A percentile compares a stretch with the other conserved stretches of the same genome.
Conservation (phyloP, 768 basidiomycete genomes). For the Tulasnella sp. region DNA sequence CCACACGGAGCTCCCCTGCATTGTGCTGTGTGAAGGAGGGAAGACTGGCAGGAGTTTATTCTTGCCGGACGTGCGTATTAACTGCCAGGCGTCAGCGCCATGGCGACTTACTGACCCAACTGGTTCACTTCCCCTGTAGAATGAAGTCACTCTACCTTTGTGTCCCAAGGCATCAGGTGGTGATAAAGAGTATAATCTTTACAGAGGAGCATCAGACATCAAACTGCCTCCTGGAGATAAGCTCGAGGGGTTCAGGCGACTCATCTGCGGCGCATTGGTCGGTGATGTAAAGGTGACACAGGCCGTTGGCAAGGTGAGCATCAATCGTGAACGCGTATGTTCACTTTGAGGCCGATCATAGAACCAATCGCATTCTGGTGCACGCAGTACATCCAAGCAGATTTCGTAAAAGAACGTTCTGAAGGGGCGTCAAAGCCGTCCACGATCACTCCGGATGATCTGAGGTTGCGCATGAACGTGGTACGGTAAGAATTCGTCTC, state of each 20-base stretch:
- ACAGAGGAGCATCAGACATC: conserved; percentile 39
- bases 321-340: background rate
- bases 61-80: conserved; percentile 42
- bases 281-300: conserved; percentile 47
- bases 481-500: conserved; percentile 67
- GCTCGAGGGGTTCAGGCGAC: conserved; percentile 45
- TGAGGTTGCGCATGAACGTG: conserved; percentile 56
- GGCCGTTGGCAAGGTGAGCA: conserved; percentile 46
- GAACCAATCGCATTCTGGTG: background rate
- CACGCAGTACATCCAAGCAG: conserved; percentile 61
- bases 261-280: conserved; percentile 50
- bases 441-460: conserved; percentile 43
- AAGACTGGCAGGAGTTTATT: conserved; percentile 46
- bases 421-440: conserved; percentile 23
- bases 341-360: background rate
- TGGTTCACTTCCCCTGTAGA: conserved; percentile 35
- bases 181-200: conserved; percentile 29
- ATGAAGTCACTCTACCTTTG: conserved; percentile 46
- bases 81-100: background rate
- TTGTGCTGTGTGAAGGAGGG: conserved; percentile 51
- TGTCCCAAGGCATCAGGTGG: conserved; percentile 22
- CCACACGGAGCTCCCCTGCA: conserved; percentile 57
- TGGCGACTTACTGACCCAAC: background rate
- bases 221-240: conserved; percentile 37
- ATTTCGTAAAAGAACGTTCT: conserved; percentile 47